These are phyloP conservation scores for Lachancea quebecensis DNA, from an alignment of 805 yeast species.

Conservation along the genomic window DNA sequence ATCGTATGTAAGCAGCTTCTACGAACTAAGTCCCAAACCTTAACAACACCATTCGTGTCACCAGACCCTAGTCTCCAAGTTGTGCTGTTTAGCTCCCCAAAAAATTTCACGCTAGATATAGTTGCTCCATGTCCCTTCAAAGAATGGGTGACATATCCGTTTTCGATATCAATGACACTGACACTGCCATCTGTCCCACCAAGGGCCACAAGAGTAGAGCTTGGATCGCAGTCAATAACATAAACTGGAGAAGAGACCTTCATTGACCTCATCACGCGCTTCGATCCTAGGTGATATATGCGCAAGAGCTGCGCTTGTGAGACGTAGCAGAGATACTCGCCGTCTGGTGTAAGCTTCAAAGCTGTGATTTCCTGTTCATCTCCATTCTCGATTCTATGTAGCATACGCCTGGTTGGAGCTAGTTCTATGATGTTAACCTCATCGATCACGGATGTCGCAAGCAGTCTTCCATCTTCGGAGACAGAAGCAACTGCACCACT, in stretches of 20 bases:
- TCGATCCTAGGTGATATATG: constrained; percentile 39
- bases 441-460: constrained; percentile 79
- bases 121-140: constrained; percentile 92
- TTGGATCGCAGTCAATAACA: constrained; percentile 66
- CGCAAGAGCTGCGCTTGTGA: constrained; percentile 81
- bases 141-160: constrained; percentile 81
- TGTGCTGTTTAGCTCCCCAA: constrained; percentile 61
- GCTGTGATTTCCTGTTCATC: constrained; percentile 76
- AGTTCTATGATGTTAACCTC: constrained; percentile 67
- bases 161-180: constrained; percentile 86
- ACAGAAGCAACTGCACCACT: constrained; percentile 76
- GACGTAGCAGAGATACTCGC: constrained; percentile 56
- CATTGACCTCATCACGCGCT: constrained; percentile 41
- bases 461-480: constrained; percentile 49
- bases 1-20: constrained; percentile 59
- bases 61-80: constrained; percentile 79
- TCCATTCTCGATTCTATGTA: constrained; percentile 69
- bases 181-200: constrained; percentile 95
- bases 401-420: constrained; percentile 29
- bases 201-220: constrained; percentile 81
- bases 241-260: constrained; percentile 76
- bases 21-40: constrained; percentile 60
- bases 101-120: constrained; percentile 65
- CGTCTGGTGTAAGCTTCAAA: constrained; percentile 71
- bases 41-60: constrained; percentile 48